Conservation (phyloP, 225 moss, liverwort and hornwort species). For the Climacium dendroides region DNA sequence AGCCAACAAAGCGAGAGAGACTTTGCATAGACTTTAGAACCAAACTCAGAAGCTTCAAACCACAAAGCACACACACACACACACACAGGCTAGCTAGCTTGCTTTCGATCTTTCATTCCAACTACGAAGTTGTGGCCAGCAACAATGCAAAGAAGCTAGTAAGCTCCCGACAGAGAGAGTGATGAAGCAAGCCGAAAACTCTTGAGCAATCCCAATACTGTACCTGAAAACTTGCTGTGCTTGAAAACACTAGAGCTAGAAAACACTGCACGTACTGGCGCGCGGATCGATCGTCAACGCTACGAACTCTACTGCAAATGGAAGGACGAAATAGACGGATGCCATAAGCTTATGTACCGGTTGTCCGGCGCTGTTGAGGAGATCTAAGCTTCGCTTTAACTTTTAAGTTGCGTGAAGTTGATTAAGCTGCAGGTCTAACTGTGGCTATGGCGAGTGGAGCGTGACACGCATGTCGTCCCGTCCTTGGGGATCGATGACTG, state of each 20-base stretch:
- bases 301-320: not conserved
- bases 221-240: not conserved
- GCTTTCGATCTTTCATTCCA: not conserved
- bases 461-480: not conserved
- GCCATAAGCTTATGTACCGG: too few relatives aligned
- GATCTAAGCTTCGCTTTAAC: not conserved
- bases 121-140: not conserved
- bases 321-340: too few relatives aligned
- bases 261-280: too few relatives aligned
- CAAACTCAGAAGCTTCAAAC: not conserved
- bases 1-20: not conserved
- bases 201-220: too few relatives aligned
- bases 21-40: not conserved
- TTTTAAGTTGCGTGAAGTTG: not conserved
- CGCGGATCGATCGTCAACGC: not conserved
- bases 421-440: not conserved
- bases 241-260: not conserved
- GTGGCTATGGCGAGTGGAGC: not conserved
- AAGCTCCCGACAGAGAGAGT: not conserved
- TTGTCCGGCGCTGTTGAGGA: not conserved
- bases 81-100: not conserved
- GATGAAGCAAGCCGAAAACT: not conserved
- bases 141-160: not conserved
- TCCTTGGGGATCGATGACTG: not conserved
- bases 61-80: not conserved